Conservation (phyloP, 2,329 filamentous ascomycete species). For the Penicillium glabrum region DNA sequence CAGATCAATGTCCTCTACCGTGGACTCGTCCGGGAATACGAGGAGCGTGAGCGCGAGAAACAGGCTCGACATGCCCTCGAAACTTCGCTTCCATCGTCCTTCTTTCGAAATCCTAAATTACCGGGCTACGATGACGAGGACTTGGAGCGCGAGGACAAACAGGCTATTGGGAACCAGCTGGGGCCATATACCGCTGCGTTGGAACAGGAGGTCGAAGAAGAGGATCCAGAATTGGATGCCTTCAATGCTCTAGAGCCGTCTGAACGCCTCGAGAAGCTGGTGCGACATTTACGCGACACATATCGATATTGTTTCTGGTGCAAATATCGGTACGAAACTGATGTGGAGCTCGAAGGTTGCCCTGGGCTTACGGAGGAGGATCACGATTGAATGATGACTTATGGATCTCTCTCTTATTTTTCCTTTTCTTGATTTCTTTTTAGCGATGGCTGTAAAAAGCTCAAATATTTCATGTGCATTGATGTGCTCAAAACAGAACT, state of each 20-base stretch:
- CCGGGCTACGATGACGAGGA: slow-evolving; percentile 68
- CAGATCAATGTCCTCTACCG: slow-evolving; percentile 79
- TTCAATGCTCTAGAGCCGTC: slow-evolving; percentile 69
- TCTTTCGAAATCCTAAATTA: slow-evolving; percentile 45
- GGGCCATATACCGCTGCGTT: slow-evolving; percentile 35
- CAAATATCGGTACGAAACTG: slow-evolving; percentile 71
- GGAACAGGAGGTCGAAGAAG: slow-evolving; percentile 63
- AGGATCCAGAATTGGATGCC: slow-evolving; percentile 75
- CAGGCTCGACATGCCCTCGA: slow-evolving; percentile 35
- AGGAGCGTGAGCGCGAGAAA: slow-evolving; percentile 54
- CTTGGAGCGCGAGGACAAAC: slow-evolving; percentile 70
- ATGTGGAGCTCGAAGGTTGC: slow-evolving; percentile 77
- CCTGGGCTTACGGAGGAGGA: slow-evolving; percentile 87
- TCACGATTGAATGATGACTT: slow-evolving; percentile 53
- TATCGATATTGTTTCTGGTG: slow-evolving; percentile 95
- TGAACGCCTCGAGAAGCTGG: slow-evolving; percentile 66
- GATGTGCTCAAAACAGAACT: neutral
- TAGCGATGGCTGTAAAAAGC: neutral
- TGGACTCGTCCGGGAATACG: slow-evolving; percentile 67
- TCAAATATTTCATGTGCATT: neutral
- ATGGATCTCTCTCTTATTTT: neutral
- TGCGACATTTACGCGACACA: slow-evolving; percentile 68
- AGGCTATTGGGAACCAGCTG: slow-evolving; percentile 62
- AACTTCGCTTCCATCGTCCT: slow-evolving; percentile 33
- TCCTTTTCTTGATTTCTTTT: neutral